Evolutionary conservation across 352 stramenopile genomes (phyloP), one percentile per base, ranked within the genome.

Genomic region (Globisporangium mamillatum): DNA sequence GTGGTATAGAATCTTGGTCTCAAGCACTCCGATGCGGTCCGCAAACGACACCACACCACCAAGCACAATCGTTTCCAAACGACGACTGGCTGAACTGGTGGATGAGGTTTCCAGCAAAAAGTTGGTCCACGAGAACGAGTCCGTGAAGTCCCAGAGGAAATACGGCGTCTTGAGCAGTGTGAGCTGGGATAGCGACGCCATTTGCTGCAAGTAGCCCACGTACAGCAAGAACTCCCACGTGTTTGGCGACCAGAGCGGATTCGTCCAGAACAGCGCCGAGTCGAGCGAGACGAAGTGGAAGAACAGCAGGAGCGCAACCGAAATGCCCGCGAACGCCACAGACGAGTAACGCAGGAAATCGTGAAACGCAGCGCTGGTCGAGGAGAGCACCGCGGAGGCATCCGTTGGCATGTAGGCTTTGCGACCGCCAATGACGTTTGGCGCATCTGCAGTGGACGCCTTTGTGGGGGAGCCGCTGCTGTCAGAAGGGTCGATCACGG

Each of bases 151-250:
- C 77, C 80, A 88, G 2, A 90, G 63, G 70, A 83, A 89, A 54
- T 88, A 88, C 8, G 85, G 83, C 10, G 77, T 85, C 64, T 91
- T 88, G 32, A 86, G 68, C 27, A 89, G 66, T 25, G 81, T 90
- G 22, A 89, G 72, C 41, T 89, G 72, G 27, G 84, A 92, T 0
- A 87, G 59, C 4, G 81, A 76, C 38, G 78, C 70, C 75, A 93
- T 86, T 36, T 90, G 81, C 73, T 93, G 85, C 63, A 93, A 67
- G 68, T 88, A 89, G n/a, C 69, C 77, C 18, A 84, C 75, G 69
- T 89, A 91, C 18, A 86, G 73, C 29, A 87, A 69, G 60, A 90
- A 86, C 68, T 93, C 85, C 85, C 85, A 93, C 18, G 83, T 85
- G 66, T 93, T 93, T 1, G 85, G 85, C 46, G 81, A 85, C 82